A percentile compares a stretch with the other conserved stretches of the same genome.
Conservation (phyloP, 306 rosid genomes). For the Trichosanthes cucumerina region DNA sequence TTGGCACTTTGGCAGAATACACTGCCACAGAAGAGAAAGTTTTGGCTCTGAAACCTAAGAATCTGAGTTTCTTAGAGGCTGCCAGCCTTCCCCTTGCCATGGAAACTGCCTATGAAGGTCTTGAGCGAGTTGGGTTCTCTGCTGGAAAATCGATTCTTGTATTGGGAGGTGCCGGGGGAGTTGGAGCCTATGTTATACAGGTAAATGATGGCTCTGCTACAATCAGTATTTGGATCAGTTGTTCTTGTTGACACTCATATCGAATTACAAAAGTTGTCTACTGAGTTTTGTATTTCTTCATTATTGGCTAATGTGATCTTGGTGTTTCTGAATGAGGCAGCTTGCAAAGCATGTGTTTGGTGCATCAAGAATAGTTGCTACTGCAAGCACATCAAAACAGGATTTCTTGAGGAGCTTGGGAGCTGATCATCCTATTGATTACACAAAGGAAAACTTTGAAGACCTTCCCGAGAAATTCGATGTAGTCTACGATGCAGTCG, state of each 20-base stretch:
- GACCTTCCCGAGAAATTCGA: slow-evolving; percentile 59
- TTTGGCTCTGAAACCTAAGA: slow-evolving; percentile 50
- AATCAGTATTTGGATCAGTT: neutral
- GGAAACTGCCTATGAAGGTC: slow-evolving; percentile 61
- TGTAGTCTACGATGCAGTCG: slow-evolving; percentile 54
- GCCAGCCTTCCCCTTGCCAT: slow-evolving; percentile 65
- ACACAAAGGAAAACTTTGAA: slow-evolving; percentile 45
- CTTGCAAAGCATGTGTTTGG: slow-evolving; percentile 60
- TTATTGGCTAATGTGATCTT: neutral
- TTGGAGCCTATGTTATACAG: slow-evolving; percentile 52
- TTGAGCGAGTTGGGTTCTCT: slow-evolving; percentile 31
- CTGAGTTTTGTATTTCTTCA: neutral
- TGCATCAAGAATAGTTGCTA: slow-evolving; percentile 56
- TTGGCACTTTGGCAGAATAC: slow-evolving; percentile 65
- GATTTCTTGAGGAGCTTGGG: slow-evolving; percentile 47
- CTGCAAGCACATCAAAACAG: slow-evolving; percentile 42
- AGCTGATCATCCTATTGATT: slow-evolving; percentile 49
- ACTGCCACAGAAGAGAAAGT: slow-evolving; percentile 48
- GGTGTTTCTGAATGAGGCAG: slow-evolving; percentile 17
- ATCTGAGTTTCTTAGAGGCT: slow-evolving; percentile 62
- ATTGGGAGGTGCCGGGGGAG: slow-evolving; percentile 75
- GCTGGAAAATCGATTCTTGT: slow-evolving; percentile 55
- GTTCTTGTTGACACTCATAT: neutral
- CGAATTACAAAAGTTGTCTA: neutral
- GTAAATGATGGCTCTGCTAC: slow-evolving; percentile 12